Evolutionary conservation across 2,329 filamentous ascomycete species (phyloP).

Genomic region (Monilinia polystroma): DNA sequence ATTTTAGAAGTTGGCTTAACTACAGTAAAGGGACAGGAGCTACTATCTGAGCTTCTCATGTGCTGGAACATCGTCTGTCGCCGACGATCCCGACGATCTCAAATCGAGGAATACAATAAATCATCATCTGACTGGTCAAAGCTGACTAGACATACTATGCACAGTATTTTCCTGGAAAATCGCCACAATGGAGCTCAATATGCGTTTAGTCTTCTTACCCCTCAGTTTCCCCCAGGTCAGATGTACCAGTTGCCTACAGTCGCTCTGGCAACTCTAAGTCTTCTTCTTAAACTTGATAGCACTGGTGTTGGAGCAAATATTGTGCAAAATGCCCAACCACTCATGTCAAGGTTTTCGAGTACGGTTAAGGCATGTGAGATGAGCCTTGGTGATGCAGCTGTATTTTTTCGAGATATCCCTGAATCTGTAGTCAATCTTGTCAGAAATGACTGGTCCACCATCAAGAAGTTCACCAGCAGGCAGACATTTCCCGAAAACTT

Average conservation of each 20-base stretch:
- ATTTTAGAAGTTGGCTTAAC: conserved; percentile 21
- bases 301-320: not conserved
- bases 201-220: conserved; percentile 31
- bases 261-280: conserved; percentile 35
- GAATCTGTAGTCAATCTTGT: conserved; percentile 27
- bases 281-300: conserved; percentile 28
- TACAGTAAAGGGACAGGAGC: conserved; percentile 22
- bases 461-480: conserved; percentile 24
- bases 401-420: conserved; percentile 4
- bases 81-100: conserved; percentile 11
- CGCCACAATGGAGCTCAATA: conserved; percentile 27
- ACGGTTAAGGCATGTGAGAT: conserved; percentile 13
- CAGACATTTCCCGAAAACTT: not conserved
- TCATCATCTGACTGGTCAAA: conserved; percentile 34
- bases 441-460: conserved; percentile 26
- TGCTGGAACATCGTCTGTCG: conserved; percentile 39
- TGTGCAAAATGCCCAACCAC: not conserved
- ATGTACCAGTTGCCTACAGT: conserved; percentile 30
- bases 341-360: conserved; percentile 10
- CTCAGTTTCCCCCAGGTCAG: conserved; percentile 26
- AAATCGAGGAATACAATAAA: conserved; percentile 8
- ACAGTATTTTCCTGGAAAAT: not conserved
- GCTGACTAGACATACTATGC: conserved; percentile 20
- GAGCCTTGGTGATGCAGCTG: conserved; percentile 7
- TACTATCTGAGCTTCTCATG: conserved; percentile 36